A percentile compares a stretch with the other conserved stretches of the same genome.
Evolutionary conservation across 2,329 filamentous ascomycete species (phyloP).

Genomic region (Trichophyton equinum): DNA sequence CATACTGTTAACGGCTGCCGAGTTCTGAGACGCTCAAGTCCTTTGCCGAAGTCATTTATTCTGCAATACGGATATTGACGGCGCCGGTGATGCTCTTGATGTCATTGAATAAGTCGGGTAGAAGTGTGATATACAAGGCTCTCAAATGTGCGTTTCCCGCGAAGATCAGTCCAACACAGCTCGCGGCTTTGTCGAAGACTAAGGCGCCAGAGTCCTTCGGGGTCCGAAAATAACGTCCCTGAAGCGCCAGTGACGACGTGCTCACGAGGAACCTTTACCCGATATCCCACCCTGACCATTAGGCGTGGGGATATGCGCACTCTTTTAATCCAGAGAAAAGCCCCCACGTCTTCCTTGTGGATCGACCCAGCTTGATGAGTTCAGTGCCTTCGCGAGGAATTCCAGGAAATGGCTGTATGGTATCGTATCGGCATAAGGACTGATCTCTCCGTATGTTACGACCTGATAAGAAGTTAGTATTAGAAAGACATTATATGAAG

Average conservation of each 20-base stretch:
- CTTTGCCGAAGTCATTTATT: neutral
- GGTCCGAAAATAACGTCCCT: neutral
- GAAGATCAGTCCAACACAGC: conserved; percentile 7
- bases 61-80: neutral
- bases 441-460: neutral
- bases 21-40: too few relatives aligned
- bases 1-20: too few relatives aligned
- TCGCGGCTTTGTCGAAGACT: neutral
- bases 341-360: neutral
- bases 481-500: neutral
- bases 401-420: neutral
- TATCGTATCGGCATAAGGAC: neutral
- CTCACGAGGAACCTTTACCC: neutral
- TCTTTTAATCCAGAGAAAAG: neutral
- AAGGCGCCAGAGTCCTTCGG: conserved; percentile 5
- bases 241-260: neutral
- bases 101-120: neutral
- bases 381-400: neutral
- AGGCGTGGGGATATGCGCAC: neutral
- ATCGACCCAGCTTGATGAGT: neutral
- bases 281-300: neutral
- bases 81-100: neutral
- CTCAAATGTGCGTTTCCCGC: neutral
- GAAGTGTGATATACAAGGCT: conserved; percentile 3
- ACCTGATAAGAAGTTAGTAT: neutral